Percentiles rank a stretch among this genome's conserved stretches.
Evolutionary conservation across 371 early-diverging fungal species (phyloP).

Genomic region (Rhizopus sp.): DNA sequence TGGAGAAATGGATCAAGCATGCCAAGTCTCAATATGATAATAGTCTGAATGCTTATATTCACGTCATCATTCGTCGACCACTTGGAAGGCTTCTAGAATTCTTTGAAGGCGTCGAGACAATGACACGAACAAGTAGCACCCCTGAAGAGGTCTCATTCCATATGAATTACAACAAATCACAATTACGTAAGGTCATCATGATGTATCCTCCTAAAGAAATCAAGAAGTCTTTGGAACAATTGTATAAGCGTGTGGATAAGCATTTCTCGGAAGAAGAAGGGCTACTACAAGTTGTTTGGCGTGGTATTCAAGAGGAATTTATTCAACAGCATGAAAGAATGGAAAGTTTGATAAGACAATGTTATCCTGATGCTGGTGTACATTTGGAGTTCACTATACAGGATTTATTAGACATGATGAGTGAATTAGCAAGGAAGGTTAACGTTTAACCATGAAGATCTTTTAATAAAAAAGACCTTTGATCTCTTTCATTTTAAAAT

Average conservation of each 20-base stretch:
- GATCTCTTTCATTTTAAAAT: too few relatives aligned
- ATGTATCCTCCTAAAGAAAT: constrained; percentile 86
- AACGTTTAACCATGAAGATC: constrained; percentile 24
- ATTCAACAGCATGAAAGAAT: constrained; percentile 81
- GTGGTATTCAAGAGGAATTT: constrained; percentile 88
- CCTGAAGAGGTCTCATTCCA: constrained; percentile 88
- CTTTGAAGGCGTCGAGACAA: constrained; percentile 89
- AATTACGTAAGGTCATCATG: constrained; percentile 82
- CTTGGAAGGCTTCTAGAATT: constrained; percentile 90
- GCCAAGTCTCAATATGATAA: constrained; percentile 83
- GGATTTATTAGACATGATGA: constrained; percentile 74
- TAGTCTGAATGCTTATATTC: constrained; percentile 81
- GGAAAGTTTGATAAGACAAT: constrained; percentile 75
- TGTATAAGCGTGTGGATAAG: constrained; percentile 92
- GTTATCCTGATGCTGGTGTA: constrained; percentile 86
- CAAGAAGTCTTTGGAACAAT: constrained; percentile 75
- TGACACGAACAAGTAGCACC: constrained; percentile 69
- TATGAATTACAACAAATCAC: constrained; percentile 82
- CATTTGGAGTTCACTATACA: constrained; percentile 87
- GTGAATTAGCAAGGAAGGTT: constrained; percentile 61
- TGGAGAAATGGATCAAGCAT: constrained; percentile 82
- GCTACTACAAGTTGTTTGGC: constrained; percentile 89
- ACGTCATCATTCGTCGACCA: constrained; percentile 84
- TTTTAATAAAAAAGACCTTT: too few relatives aligned
- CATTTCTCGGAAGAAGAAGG: constrained; percentile 88